Base-by-base conservation (phyloP, 1,139 yeast genomes). In the Blastobotrys raffinosifermentans region DNA sequence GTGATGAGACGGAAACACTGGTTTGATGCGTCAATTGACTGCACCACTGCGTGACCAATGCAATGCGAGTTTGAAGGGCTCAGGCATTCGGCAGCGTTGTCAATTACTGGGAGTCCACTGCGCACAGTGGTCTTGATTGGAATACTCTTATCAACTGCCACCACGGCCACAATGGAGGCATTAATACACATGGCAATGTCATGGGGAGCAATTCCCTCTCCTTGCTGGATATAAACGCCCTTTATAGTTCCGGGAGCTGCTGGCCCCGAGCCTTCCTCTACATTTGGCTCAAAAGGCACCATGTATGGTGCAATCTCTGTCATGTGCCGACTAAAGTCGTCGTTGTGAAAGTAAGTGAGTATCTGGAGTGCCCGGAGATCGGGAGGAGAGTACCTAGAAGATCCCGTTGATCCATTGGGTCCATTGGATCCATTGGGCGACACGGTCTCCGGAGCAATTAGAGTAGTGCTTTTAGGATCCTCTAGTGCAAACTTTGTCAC, bases 1-100 rank as follows among this genome's bases (percentile, higher is more conserved):
- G 82, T 61, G 48, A 83, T 78, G 2, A 86, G 39, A 43, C 82
- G 77, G 36, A 83, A 52, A 22, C 61, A 51, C 7, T 61, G 54
- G 1, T 61, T 53, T 0, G 46, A 43, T 0, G 47, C 40, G 50
- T 81, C 73, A n/a, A 85, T 62, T 2, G 91, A 80, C 39, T 60
- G 64, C 2, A 62, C 51, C 7, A 61, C 46, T 1, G 53, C 64
- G 26, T 56, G 48, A 2, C 66, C 66, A 2, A 59, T 21, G 25
- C 55, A 55, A 14, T 29, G 27, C 11, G 45, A 30, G 10, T 23
- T 15, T 19, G 39, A 44, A 13, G 46, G 45, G 5, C 36, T 26
- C 21, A 41, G 31, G 4, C 32, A 29, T 16, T 22, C 22, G 2
- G 30, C 16, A 3, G 25, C 23, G 20, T 33, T 35, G 3, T 8